Percentiles rank a stretch among this genome's conserved stretches.
These are phyloP conservation scores for Astragalus membranaceus DNA, from an alignment of 306 rosid genomes.

Conservation along the genomic window DNA sequence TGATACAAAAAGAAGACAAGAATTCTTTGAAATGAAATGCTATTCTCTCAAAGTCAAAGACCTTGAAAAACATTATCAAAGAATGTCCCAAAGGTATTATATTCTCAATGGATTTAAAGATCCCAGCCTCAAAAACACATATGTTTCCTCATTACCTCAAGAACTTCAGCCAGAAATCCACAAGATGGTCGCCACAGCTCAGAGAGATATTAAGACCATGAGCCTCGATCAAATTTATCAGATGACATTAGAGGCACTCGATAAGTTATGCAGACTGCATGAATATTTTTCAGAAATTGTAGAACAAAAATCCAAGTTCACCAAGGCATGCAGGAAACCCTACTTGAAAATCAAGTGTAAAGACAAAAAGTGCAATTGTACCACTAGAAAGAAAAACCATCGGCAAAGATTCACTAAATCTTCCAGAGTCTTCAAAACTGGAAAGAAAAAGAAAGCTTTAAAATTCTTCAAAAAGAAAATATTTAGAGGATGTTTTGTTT, in stretches of 20 bases:
- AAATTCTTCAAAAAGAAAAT: too few relatives aligned
- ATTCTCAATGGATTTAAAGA: neutral
- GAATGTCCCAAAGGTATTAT: neutral
- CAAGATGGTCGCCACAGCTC: too few relatives aligned
- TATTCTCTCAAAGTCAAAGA: neutral
- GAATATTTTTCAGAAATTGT: neutral
- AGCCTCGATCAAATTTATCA: neutral
- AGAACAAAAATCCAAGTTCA: neutral
- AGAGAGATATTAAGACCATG: too few relatives aligned
- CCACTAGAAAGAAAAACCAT: too few relatives aligned
- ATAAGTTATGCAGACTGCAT: neutral
- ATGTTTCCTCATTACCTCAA: too few relatives aligned
- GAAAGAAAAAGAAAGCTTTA: too few relatives aligned
- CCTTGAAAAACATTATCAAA: neutral
- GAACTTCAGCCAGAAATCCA: too few relatives aligned
- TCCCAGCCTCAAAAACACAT: too few relatives aligned
- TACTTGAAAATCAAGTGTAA: too few relatives aligned
- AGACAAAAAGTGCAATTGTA: too few relatives aligned
- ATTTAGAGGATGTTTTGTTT: neutral
- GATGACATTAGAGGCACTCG: neutral
- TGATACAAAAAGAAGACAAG: neutral
- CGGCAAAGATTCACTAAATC: too few relatives aligned
- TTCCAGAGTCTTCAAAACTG: too few relatives aligned
- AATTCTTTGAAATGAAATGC: neutral
- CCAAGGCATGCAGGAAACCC: neutral